A percentile compares a stretch with the other conserved stretches of the same genome.
phyloP scores from a whole-genome alignment of 805 yeast genomes.

The Vanderwaltozyma yarrowii region DNA sequence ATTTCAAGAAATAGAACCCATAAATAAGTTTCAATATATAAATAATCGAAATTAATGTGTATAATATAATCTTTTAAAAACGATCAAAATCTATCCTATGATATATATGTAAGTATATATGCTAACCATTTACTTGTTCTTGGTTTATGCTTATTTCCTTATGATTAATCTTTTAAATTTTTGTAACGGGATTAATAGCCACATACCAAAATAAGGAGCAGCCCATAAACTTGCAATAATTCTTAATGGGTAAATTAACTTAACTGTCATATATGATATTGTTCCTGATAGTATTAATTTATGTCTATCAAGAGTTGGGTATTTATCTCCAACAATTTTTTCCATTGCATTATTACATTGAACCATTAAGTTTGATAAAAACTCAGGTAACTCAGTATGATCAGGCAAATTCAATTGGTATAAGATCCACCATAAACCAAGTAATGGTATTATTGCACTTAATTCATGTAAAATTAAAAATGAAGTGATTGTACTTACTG shows the following conservation, averaged over 20 bases:
- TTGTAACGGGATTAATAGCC: conserved; percentile 1
- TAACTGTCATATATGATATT: conserved; percentile 60
- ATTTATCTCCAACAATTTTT: conserved; percentile 34
- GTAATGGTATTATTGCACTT: conserved; percentile 62
- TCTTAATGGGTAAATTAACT: conserved; percentile 32
- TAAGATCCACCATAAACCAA: conserved; percentile 57
- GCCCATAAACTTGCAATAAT: conserved; percentile 26
- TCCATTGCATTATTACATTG: conserved; percentile 52
- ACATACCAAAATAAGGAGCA: conserved; percentile 25
- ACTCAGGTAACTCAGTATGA: conserved; percentile 15
- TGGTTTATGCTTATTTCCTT: background rate
- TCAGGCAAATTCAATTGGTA: conserved; percentile 39
- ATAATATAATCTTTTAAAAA: background rate
- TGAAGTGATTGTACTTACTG: conserved; percentile 36
- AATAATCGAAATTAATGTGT: background rate
- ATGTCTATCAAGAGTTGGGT: conserved; percentile 35
- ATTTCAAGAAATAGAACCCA: conserved; percentile 30
- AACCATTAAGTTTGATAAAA: conserved; percentile 33
- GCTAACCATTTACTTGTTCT: background rate
- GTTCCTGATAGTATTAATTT: conserved; percentile 61
- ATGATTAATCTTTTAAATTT: background rate
- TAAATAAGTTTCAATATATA: background rate
- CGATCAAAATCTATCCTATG: background rate
- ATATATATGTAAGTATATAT: background rate
- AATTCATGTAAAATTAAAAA: conserved; percentile 64